phyloP scores from a whole-genome alignment of 2,329 filamentous ascomycete genomes.

The Albifimbria verrucaria region DNA sequence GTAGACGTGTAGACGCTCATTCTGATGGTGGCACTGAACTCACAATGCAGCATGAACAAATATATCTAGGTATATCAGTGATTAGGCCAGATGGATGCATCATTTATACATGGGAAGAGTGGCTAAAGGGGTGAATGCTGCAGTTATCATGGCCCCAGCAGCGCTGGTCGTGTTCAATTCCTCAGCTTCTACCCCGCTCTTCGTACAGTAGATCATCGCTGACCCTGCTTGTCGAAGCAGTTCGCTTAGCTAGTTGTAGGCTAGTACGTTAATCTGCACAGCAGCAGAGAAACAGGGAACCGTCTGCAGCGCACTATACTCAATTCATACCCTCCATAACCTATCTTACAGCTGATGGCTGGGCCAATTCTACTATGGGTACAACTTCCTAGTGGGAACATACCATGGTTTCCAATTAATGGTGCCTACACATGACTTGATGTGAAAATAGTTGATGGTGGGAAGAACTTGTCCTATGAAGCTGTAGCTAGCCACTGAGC shows the following conservation, averaged over 20 bases:
- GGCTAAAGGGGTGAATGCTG: neutral
- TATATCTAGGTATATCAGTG: neutral
- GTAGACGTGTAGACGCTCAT: conserved; percentile 2
- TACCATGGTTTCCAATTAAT: neutral
- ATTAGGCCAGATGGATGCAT: neutral
- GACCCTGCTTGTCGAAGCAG: neutral
- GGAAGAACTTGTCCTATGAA: neutral
- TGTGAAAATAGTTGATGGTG: neutral
- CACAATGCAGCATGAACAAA: neutral
- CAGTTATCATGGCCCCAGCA: neutral
- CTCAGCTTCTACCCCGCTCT: neutral
- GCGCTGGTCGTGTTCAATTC: neutral
- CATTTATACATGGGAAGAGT: neutral
- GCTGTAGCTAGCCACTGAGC: neutral
- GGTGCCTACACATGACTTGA: neutral
- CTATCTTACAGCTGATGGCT: neutral
- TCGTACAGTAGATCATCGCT: neutral
- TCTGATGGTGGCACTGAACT: neutral
- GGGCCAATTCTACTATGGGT: neutral
- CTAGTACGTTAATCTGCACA: neutral
- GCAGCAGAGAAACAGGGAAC: neutral
- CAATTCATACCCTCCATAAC: neutral
- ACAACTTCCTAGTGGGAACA: neutral
- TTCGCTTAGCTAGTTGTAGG: neutral
- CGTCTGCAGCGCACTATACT: neutral